Evolutionary conservation across 805 yeast species (phyloP), one percentile per base, ranked within the genome.

Genomic region (Pichia nakasei): DNA sequence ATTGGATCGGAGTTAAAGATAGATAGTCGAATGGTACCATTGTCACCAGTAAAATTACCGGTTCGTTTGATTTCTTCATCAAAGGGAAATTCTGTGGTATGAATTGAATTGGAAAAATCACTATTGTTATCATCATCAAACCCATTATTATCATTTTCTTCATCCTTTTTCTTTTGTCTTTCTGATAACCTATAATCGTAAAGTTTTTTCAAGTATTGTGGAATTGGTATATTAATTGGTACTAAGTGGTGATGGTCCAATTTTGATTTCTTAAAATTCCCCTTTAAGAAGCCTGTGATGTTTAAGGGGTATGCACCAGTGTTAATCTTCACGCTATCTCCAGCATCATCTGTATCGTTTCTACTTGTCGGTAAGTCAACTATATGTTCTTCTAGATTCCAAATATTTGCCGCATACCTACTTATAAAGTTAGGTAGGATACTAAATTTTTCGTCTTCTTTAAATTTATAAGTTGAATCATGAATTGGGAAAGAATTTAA

Each of bases 381-480:
- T n/a, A 52, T 47, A 15, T 67, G 33, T 4, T 52, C 57, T 19
- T 66, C 68, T 5, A 50, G 39, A 15, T 55, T 53, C 91, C 91
- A 83, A n/a, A 83, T 65, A 13, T 54, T 50, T 31, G 63, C 61
- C 1, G 85, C 78, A 19, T 56, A 50, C 2, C 57, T 45, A 43
- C 80, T 75, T 5, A 85, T 64, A 12, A 56, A 60, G 51, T 81
- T 69, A 1, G 94, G 93, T 8, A 85, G 54, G 1, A 85, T 62
- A 19, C 84, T 72, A 52, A 66, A 69, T 20, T 69, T 56, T 52
- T 82, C 75, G 47, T 68, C 66, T 47, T 76, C 79, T 21, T 54
- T 39, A 63, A 78, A 75, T 3, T 68, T 60, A 8, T 58, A 58
- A 1, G 24, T 26, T 6, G 52, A 48, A 42, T 59, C 55, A 9